Conservation (phyloP, 306 rosid genomes). For the Purshia tridentata region DNA sequence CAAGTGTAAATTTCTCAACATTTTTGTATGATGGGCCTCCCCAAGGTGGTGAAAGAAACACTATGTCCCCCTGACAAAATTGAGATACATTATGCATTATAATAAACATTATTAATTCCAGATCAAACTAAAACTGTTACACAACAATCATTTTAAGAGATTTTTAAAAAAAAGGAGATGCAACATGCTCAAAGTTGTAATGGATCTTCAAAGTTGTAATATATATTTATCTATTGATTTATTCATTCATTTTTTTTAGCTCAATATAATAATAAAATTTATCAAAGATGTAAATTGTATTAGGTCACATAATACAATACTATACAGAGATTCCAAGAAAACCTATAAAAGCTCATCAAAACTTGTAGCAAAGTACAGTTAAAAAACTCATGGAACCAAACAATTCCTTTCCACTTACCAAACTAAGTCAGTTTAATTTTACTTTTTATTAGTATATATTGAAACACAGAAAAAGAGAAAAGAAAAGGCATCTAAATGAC, state of each 20-base stretch:
- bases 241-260: background rate
- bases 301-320: background rate
- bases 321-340: background rate
- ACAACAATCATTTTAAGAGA: background rate
- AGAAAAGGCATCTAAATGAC: background rate
- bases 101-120: background rate
- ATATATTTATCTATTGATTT: background rate
- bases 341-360: background rate
- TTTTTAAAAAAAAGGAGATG: background rate
- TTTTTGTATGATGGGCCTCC: slow-evolving; percentile 39
- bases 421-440: background rate
- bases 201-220: background rate
- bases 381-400: background rate
- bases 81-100: slow-evolving; percentile 4
- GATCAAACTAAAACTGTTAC: background rate
- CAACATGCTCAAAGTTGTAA: background rate
- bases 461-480: background rate
- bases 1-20: slow-evolving; percentile 30
- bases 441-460: background rate
- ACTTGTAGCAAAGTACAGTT: background rate
- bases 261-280: background rate
- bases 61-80: slow-evolving; percentile 36
- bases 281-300: background rate
- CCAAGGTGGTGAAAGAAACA: slow-evolving; percentile 44
- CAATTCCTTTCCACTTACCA: background rate